A percentile compares a stretch with the other conserved stretches of the same genome.
These are phyloP conservation scores for Malassezia sympodialis DNA, from an alignment of 1,284 basidiomycete genomes.

Conservation along the genomic window DNA sequence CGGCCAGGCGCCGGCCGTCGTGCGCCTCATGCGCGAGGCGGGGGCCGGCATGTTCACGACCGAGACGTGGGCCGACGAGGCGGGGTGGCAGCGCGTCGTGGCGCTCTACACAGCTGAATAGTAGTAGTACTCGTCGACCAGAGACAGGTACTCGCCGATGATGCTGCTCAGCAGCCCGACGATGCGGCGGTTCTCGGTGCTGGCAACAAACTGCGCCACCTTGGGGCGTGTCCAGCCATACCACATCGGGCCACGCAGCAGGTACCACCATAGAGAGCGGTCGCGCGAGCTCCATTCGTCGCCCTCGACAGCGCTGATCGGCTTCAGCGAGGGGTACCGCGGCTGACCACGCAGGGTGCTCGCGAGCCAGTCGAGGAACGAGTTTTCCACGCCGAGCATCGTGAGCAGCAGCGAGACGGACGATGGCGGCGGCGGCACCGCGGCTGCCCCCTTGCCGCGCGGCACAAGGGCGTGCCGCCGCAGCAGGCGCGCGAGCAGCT, in stretches of 20 bases:
- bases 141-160: constrained; percentile 76
- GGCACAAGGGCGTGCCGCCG: constrained; percentile 23
- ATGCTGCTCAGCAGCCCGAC: constrained; percentile 66
- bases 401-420: constrained; percentile 30
- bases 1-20: constrained; percentile 3
- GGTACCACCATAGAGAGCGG: constrained; percentile 69
- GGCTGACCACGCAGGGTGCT: constrained; percentile 24
- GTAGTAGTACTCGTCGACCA: constrained; percentile 91
- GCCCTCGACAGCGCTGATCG: constrained; percentile 46
- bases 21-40: background rate
- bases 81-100: constrained; percentile 9
- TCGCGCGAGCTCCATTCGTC: constrained; percentile 70
- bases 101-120: constrained; percentile 46
- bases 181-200: constrained; percentile 59
- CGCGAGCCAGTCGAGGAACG: constrained; percentile 30
- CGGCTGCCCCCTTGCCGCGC: background rate
- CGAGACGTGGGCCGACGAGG: constrained; percentile 4
- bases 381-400: constrained; percentile 34
- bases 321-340: constrained; percentile 22
- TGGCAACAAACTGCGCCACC: constrained; percentile 57
- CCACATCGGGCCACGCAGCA: constrained; percentile 82
- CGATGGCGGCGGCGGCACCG: constrained; percentile 11
- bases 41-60: background rate
- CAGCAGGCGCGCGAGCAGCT: constrained; percentile 29
- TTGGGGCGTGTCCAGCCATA: constrained; percentile 68